These are phyloP conservation scores for Colletotrichum sp. DNA, from an alignment of 2,329 filamentous ascomycete genomes.

Conservation along the genomic window DNA sequence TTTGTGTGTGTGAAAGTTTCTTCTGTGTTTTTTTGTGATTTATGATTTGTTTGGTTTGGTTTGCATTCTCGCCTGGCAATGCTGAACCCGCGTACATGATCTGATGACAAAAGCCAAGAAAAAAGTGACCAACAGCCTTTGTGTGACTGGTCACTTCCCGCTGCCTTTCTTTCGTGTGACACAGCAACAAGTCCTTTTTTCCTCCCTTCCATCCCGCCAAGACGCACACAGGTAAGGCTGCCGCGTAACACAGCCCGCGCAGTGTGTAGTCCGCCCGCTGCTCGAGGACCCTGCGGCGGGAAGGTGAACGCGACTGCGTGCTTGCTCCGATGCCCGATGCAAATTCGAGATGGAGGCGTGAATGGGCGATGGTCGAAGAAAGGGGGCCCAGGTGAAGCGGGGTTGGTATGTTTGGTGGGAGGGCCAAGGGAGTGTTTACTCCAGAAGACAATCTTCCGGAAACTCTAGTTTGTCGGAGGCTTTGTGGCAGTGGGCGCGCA, in stretches of 20 bases:
- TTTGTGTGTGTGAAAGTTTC: not conserved
- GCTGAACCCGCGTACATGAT: not conserved
- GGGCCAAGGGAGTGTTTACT: not conserved
- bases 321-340: not conserved
- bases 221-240: not conserved
- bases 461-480: not conserved
- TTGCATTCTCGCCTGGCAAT: not conserved
- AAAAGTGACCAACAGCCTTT: not conserved
- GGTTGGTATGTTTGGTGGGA: not conserved
- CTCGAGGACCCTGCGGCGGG: not conserved
- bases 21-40: not conserved
- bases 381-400: not conserved
- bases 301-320: not conserved
- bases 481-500: not conserved
- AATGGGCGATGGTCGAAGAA: not conserved
- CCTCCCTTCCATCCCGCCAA: not conserved
- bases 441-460: not conserved
- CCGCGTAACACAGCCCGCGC: not conserved
- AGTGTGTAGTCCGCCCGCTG: not conserved
- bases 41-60: not conserved
- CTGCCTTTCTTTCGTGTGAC: not conserved
- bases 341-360: not conserved
- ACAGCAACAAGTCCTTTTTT: not conserved
- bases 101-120: slow-evolving; percentile 1
- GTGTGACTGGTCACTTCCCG: slow-evolving; percentile 2